Evolutionary conservation across 2,329 filamentous ascomycete genomes (phyloP).

Genomic region (Epichloe hybrida): DNA sequence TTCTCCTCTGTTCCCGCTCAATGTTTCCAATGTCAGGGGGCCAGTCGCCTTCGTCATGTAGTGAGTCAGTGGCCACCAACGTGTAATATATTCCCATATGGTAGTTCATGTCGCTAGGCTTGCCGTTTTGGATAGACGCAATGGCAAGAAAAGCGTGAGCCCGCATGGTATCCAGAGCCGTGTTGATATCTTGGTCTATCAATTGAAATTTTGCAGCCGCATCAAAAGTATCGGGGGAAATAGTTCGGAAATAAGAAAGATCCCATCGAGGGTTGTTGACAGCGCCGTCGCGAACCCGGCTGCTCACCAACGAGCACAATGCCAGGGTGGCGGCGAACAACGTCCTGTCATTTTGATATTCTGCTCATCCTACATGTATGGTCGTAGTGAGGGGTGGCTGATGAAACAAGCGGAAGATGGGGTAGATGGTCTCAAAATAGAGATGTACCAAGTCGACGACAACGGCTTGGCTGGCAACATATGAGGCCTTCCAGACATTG

Average conservation of each 20-base stretch:
- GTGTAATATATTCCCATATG: constrained; percentile 37
- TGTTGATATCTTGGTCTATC: too few species aligned
- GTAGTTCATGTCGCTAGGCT: too few species aligned
- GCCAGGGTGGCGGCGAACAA: constrained; percentile 39
- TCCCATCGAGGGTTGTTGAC: constrained; percentile 23
- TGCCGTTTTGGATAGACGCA: too few species aligned
- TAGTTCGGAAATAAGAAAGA: constrained; percentile 26
- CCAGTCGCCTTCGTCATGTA: constrained; percentile 42
- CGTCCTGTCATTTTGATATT: constrained; percentile 28
- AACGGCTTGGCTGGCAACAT: constrained; percentile 3
- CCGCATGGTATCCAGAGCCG: too few species aligned
- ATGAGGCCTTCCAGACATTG: background rate
- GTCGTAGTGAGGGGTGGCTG: constrained; percentile 25
- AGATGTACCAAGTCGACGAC: constrained; percentile 31
- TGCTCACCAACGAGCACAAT: constrained; percentile 34
- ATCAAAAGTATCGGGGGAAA: constrained; percentile 11
- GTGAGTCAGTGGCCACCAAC: constrained; percentile 30
- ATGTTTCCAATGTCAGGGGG: constrained; percentile 28
- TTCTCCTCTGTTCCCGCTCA: constrained; percentile 32
- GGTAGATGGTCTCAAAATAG: constrained; percentile 40
- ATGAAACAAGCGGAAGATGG: constrained; percentile 39
- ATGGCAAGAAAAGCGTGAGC: too few species aligned
- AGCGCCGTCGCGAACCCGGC: constrained; percentile 35
- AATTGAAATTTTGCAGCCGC: too few species aligned
- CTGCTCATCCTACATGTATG: constrained; percentile 23